Evolutionary conservation across 306 rosid species (phyloP), one percentile per base, ranked within the genome.

Genomic region (Ammopiptanthus mongolicus): DNA sequence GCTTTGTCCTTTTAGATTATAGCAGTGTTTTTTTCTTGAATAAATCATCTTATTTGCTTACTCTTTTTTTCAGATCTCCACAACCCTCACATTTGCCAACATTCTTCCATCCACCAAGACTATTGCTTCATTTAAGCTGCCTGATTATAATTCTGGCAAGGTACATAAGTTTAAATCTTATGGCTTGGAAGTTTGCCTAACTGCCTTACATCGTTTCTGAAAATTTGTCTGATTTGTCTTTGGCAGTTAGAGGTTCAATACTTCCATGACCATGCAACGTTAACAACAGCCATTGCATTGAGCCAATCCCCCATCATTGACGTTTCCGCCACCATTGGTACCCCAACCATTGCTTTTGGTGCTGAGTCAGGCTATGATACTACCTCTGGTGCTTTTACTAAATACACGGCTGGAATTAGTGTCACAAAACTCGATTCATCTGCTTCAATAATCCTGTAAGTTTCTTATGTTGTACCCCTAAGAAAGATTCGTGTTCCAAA

Each of bases 331-430:
- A 86, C 93, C 56, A 4, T 96, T 69, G 99, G 99, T 71, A 89
- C 92, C 70, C 97, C 97, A 73, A 74, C 47, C 76, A 47, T 92
- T 74, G 90, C 92, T 50, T 78, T 96, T 48, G 99, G 99, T 65
- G 93, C 83, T 46, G 98, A 96, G 83, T 97, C 96, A 21, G 92
- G 97, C 65, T 92, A 92, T 85, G 98, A 96, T 75, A 84, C 97
- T 41, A 73, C 84, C 39, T 50, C 91, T 37, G 92, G 96, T 51
- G 71, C 80, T 62, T 92, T 96, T 34, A 82, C 91, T 0, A 96
- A 96, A 86, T 96, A 96, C 70, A 86, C 86, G 48, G 91, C 93
- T 73, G 99, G 98, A 66, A 69, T 96, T 56, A 89, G 86, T 15
- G 67, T 92, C 76, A 48, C 91, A 8, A 89, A 72, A 77, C 83